A percentile compares a stretch with the other conserved stretches of the same genome.
These are phyloP conservation scores for Apiospora sp. DNA, from an alignment of 2,329 filamentous ascomycete genomes.

Conservation along the genomic window DNA sequence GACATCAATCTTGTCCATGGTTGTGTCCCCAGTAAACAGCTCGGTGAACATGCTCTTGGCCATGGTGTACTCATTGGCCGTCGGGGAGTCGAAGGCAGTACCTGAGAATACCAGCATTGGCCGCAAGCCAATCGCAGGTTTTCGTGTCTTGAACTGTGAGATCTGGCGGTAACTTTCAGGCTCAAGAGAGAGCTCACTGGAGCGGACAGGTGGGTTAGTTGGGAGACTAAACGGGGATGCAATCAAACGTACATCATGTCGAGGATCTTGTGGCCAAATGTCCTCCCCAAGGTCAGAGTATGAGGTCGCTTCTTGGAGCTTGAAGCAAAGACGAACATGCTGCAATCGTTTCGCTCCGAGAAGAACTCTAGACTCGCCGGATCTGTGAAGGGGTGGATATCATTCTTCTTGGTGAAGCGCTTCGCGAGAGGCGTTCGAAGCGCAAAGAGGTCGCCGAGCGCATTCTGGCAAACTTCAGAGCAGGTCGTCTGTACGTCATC, in stretches of 20 bases:
- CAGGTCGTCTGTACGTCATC: constrained; percentile 74
- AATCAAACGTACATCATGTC: constrained; percentile 73
- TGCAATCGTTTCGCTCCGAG: constrained; percentile 93
- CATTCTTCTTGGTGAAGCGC: constrained; percentile 97
- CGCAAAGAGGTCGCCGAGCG: constrained; percentile 83
- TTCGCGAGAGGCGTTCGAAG: constrained; percentile 85
- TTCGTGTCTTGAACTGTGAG: constrained; percentile 78
- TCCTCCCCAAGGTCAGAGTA: constrained; percentile 81
- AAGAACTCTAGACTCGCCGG: constrained; percentile 91
- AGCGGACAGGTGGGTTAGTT: background rate
- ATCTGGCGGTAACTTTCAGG: constrained; percentile 74
- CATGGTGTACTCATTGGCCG: constrained; percentile 80
- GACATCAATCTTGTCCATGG: constrained; percentile 85
- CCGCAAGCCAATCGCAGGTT: constrained; percentile 81
- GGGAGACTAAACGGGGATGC: background rate
- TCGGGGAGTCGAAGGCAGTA: constrained; percentile 84
- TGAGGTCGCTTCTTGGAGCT: constrained; percentile 96
- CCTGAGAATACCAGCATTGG: constrained; percentile 93
- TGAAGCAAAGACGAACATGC: constrained; percentile 82
- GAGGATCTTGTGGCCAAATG: constrained; percentile 85
- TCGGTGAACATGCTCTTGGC: constrained; percentile 89
- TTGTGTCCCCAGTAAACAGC: constrained; percentile 84
- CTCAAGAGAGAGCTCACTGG: constrained; percentile 79
- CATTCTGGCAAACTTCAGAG: constrained; percentile 82
- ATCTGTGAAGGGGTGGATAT: constrained; percentile 94